Conservation (phyloP, 192 early-diverging fungal species). For the Gamsiella multidivaricata region DNA sequence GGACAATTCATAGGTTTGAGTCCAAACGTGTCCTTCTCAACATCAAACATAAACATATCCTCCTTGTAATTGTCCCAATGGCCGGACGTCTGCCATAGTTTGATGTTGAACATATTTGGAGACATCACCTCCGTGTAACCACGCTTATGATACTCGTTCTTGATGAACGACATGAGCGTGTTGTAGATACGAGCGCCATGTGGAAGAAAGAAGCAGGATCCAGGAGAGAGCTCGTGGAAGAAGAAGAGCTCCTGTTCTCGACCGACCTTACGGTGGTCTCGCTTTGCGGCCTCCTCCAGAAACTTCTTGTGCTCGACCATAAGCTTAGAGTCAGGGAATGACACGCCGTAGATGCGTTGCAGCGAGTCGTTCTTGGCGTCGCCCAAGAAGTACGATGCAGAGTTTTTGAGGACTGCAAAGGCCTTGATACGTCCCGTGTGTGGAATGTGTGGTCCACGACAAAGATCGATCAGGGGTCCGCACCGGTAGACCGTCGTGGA, state of each 20-base stretch:
- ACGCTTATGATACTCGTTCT: conserved; percentile 85
- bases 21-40: conserved; percentile 96
- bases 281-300: conserved; percentile 92
- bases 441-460: conserved; percentile 94
- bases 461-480: conserved; percentile 96
- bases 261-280: conserved; percentile 96
- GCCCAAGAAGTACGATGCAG: conserved; percentile 97
- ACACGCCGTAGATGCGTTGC: conserved; percentile 98
- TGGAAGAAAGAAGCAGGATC: conserved; percentile 93
- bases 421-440: conserved; percentile 93
- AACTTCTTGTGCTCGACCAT: conserved; percentile 95
- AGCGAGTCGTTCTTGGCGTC: conserved; percentile 96
- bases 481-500: conserved; percentile 97
- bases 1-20: conserved; percentile 99
- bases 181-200: conserved; percentile 97
- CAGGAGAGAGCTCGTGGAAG: conserved; percentile 94
- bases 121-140: conserved; percentile 97
- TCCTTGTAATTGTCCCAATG: conserved; percentile 98
- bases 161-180: conserved; percentile 90
- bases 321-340: conserved; percentile 97
- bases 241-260: conserved; percentile 98
- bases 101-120: conserved; percentile 98
- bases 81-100: conserved; percentile 95
- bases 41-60: conserved; percentile 93
- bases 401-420: conserved; percentile 94